These are phyloP conservation scores for Zygosaccharomyces pseudobailii DNA, from an alignment of 1,139 yeast species.

Conservation along the genomic window DNA sequence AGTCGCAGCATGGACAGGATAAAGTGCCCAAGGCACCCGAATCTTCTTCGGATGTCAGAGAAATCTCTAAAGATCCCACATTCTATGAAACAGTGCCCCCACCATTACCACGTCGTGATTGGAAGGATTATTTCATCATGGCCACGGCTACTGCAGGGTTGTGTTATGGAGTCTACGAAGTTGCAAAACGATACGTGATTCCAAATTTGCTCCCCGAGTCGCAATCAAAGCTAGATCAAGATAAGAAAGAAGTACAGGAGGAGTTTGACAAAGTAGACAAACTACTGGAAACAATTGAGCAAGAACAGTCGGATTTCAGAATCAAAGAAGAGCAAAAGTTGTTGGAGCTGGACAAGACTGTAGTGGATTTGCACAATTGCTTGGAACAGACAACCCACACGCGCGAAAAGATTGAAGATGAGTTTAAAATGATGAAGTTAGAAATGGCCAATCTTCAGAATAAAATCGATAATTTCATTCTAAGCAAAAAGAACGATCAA, in stretches of 20 bases:
- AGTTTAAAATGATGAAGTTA: slow-evolving; percentile 69
- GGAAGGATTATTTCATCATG: slow-evolving; percentile 97
- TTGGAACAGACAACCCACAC: slow-evolving; percentile 63
- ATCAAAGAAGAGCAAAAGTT: slow-evolving; percentile 60
- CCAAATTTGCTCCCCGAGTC: slow-evolving; percentile 86
- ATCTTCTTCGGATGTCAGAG: background rate
- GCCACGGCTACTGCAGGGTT: slow-evolving; percentile 96
- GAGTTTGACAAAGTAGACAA: slow-evolving; percentile 80
- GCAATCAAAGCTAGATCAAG: slow-evolving; percentile 72
- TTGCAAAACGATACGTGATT: slow-evolving; percentile 68
- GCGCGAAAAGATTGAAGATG: slow-evolving; percentile 72
- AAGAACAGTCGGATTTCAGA: slow-evolving; percentile 67
- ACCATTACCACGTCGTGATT: slow-evolving; percentile 76
- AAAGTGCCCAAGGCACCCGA: background rate
- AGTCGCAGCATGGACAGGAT: slow-evolving; percentile 13
- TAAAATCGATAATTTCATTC: slow-evolving; percentile 63
- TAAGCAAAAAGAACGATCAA: slow-evolving; percentile 45
- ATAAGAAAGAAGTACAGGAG: slow-evolving; percentile 72
- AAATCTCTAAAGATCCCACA: slow-evolving; percentile 1
- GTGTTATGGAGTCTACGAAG: slow-evolving; percentile 81
- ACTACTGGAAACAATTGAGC: slow-evolving; percentile 63
- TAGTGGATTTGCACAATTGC: slow-evolving; percentile 63
- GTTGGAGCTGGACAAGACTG: slow-evolving; percentile 60
- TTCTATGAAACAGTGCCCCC: slow-evolving; percentile 52
- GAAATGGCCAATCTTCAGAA: slow-evolving; percentile 75